These are phyloP conservation scores for Phtheirospermum japonicum DNA, from an alignment of 257 asterid species.

Conservation along the genomic window DNA sequence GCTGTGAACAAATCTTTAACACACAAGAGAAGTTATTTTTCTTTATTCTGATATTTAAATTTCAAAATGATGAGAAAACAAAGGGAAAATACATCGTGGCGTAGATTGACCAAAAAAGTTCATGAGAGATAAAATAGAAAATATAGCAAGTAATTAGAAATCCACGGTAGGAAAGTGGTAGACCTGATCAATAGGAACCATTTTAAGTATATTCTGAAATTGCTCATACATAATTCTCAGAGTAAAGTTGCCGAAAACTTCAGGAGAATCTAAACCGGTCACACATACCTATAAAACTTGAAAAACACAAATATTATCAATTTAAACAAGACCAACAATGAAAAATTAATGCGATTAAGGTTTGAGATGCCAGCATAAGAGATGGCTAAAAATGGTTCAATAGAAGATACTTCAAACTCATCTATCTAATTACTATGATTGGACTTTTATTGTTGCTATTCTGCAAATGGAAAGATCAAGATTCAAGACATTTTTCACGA, in stretches of 20 bases:
- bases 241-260: constrained; percentile 85
- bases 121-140: no score
- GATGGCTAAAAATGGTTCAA: constrained; percentile 94
- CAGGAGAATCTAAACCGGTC: constrained; percentile 95
- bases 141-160: no score
- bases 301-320: background rate
- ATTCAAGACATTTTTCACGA: no score
- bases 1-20: no score
- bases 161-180: constrained; percentile 24
- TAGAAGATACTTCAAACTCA: constrained; percentile 92
- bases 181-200: constrained; percentile 98
- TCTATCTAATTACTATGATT: constrained; percentile 89
- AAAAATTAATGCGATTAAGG: background rate
- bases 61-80: no score
- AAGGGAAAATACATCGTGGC: no score
- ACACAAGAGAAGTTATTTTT: no score
- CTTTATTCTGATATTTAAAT: no score
- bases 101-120: no score
- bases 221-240: constrained; percentile 93
- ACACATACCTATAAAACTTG: constrained; percentile 96
- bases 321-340: constrained; percentile 14
- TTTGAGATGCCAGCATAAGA: constrained; percentile 59
- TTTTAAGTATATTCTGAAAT: constrained; percentile 79
- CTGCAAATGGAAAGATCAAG: constrained; percentile 60
- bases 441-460: constrained; percentile 98